Percentiles rank a stretch among this genome's conserved stretches.
Evolutionary conservation across 2,329 filamentous ascomycete species (phyloP).

Genomic region (Hymenoscyphus infarciens): DNA sequence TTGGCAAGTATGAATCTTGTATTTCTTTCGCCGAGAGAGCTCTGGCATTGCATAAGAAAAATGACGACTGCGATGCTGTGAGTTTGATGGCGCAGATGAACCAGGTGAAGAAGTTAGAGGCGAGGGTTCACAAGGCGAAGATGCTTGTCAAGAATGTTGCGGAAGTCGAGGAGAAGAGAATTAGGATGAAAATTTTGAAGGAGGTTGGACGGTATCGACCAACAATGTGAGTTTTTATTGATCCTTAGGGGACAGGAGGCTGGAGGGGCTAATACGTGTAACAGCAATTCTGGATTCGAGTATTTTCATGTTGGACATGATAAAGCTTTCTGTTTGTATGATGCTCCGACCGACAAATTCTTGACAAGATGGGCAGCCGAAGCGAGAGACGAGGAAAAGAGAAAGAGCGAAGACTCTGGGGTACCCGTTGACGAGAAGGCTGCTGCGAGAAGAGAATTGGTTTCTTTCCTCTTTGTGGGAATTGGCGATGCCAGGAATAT

Average conservation of each 20-base stretch:
- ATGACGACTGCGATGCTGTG: background rate
- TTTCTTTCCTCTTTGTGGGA: slow-evolving; percentile 18
- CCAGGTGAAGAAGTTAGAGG: slow-evolving; percentile 9
- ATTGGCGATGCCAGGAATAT: slow-evolving; percentile 18
- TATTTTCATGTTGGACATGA: slow-evolving; percentile 11
- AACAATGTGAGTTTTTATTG: slow-evolving; percentile 5
- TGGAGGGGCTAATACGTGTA: background rate
- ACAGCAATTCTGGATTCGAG: background rate
- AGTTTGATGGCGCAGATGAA: background rate
- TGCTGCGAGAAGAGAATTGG: background rate
- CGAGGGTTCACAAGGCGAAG: slow-evolving; percentile 12
- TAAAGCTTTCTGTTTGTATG: background rate
- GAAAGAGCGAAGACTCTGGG: background rate
- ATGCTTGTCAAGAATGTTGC: background rate
- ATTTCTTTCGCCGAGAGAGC: slow-evolving; percentile 6
- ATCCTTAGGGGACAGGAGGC: background rate
- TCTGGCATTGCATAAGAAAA: slow-evolving; percentile 6
- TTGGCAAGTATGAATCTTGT: slow-evolving; percentile 11
- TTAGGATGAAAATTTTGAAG: background rate
- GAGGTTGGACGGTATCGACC: background rate
- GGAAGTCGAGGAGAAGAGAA: background rate
- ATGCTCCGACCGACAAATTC: background rate
- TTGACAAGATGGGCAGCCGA: background rate
- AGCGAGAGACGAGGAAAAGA: background rate
- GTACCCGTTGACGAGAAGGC: background rate